Evolutionary conservation across 1,139 yeast genomes (phyloP), one percentile per base, ranked within the genome.

Genomic region (Lodderomyces beijingensis): DNA sequence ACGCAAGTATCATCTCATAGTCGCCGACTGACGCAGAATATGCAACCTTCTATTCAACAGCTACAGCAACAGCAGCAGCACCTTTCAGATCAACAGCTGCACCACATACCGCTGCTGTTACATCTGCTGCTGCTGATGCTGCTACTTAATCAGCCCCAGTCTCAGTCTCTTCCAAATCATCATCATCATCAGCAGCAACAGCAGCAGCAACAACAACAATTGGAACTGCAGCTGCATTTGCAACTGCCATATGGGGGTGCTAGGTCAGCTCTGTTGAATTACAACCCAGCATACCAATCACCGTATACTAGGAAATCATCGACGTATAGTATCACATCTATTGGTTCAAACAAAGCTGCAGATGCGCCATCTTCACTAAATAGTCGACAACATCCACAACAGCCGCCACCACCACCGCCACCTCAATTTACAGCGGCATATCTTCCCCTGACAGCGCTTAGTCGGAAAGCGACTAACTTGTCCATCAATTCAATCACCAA

Each of bases 281-380:
- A n/a, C n/a, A n/a, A n/a, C n/a, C n/a, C n/a, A 19, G n/a, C 22
- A n/a, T 19, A 8, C n/a, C 22, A 19, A 10, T 23, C 65, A 13
- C 56, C 45, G 33, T 71, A 65, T 39, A 56, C 59, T 32, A 59
- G 72, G 11, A 65, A 64, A 27, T 64, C 70, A 16, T 63, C 70
- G 21, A 51, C 70, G 5, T 65, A 60, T 41, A 61, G 68, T 42
- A 56, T 61, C 27, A 50, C 61, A 11, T 49, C 58, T 13, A 42
- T 46, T 11, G 34, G 24, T 5, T 24, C 44, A 8, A 27, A 16
- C 12, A 31, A 26, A 9, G 16, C 18, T 10, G 18, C 30, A 19
- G 10, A 8, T 9, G 22, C 22, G 25, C 11, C 21, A 10, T 19
- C 6, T 25, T 27, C 4, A 59, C 59, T 40, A 65, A n/a, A n/a